Evolutionary conservation across 2,329 filamentous ascomycete species (phyloP).

Genomic region (Fusarium anguioides): DNA sequence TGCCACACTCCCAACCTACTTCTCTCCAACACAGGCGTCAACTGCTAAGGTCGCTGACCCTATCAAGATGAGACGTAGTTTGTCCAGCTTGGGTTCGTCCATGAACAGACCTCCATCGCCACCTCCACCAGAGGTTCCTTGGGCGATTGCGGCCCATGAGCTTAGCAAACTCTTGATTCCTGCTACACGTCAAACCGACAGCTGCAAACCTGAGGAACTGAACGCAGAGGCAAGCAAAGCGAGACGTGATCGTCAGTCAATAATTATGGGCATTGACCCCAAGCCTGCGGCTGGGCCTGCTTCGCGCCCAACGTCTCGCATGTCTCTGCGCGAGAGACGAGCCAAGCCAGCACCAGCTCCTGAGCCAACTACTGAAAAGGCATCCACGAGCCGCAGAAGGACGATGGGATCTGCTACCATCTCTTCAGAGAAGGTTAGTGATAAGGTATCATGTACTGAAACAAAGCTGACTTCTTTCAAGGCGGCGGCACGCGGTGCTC

Average conservation of each 20-base stretch:
- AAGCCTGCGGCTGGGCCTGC: conserved; percentile 43
- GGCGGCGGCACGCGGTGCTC: conserved; percentile 51
- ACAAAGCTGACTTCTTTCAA: conserved; percentile 29
- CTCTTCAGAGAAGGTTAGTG: conserved; percentile 47
- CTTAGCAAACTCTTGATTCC: conserved; percentile 86
- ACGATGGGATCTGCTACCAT: conserved; percentile 63
- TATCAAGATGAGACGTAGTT: conserved; percentile 71
- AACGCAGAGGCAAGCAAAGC: conserved; percentile 73
- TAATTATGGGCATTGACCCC: conserved; percentile 50
- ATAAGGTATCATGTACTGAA: background rate
- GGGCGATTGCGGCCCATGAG: conserved; percentile 86
- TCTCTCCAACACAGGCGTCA: conserved; percentile 88
- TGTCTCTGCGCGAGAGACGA: conserved; percentile 80
- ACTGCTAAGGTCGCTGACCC: conserved; percentile 81
- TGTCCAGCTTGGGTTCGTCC: conserved; percentile 63
- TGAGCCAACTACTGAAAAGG: conserved; percentile 50
- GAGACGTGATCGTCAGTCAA: conserved; percentile 72
- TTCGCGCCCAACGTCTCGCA: conserved; percentile 65
- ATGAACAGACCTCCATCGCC: conserved; percentile 65
- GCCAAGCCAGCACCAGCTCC: conserved; percentile 65
- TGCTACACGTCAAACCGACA: conserved; percentile 76
- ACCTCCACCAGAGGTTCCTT: conserved; percentile 83
- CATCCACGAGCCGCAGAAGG: conserved; percentile 63
- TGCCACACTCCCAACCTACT: conserved; percentile 77
- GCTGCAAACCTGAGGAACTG: conserved; percentile 82